Conservation (phyloP, 495 filamentous ascomycete genomes). For the Daldinia bambusicola region DNA sequence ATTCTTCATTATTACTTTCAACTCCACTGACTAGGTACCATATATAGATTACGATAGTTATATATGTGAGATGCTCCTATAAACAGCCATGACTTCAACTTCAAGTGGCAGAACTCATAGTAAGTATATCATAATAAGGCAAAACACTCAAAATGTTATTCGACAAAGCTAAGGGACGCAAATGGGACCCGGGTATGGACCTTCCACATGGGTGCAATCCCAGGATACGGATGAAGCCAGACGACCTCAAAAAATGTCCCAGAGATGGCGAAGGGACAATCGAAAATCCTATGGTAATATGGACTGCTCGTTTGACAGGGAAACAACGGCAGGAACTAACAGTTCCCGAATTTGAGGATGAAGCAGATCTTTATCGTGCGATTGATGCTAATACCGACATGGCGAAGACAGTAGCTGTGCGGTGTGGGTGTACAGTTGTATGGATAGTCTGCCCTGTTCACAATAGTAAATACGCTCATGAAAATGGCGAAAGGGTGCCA, state of each 20-base stretch:
- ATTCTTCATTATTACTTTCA: no score
- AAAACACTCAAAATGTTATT: not conserved
- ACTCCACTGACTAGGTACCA: no score
- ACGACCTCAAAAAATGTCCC: conserved; percentile 7
- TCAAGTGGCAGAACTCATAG: not conserved
- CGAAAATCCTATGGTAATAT: conserved; percentile 29
- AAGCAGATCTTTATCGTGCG: conserved; percentile 28
- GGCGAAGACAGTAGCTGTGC: conserved; percentile 30
- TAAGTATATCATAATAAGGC: not conserved
- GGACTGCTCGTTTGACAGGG: conserved; percentile 19
- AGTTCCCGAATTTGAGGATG: conserved; percentile 27
- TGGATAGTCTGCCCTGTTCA: conserved; percentile 37
- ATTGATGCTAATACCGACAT: conserved; percentile 35
- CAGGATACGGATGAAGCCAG: not conserved
- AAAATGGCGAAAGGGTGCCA: conserved; percentile 12
- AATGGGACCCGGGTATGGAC: conserved; percentile 25
- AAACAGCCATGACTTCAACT: no score
- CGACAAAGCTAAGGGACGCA: not conserved
- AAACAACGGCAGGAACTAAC: conserved; percentile 8
- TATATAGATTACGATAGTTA: no score
- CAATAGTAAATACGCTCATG: conserved; percentile 25
- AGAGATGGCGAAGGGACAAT: conserved; percentile 29
- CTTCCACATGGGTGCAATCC: conserved; percentile 16
- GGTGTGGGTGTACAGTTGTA: conserved; percentile 23
- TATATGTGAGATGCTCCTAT: no score